phyloP scores from a whole-genome alignment of 176 grass and related monocot species.

The Oropetium thomaeum region DNA sequence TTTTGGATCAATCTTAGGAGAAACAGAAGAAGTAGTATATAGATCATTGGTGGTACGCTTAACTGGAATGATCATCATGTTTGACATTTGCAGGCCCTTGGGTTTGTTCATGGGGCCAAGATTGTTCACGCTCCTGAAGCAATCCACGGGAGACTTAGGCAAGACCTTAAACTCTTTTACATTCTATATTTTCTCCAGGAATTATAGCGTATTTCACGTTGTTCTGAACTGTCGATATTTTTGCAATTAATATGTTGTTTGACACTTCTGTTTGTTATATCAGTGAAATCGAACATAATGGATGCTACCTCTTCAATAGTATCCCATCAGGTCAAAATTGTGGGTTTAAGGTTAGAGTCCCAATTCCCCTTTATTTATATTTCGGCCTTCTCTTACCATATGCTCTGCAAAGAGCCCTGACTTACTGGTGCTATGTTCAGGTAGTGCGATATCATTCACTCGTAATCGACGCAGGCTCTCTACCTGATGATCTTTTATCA shows the following conservation, averaged over 20 bases:
- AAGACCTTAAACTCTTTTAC: constrained; percentile 10
- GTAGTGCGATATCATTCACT: constrained; percentile 97
- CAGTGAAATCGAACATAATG: constrained; percentile 90
- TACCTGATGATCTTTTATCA: constrained; percentile 68
- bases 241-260: not conserved
- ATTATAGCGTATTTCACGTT: not conserved
- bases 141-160: constrained; percentile 89
- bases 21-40: not conserved
- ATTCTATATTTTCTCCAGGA: not conserved
- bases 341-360: constrained; percentile 78
- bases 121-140: constrained; percentile 82
- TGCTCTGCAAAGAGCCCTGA: not conserved
- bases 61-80: not conserved
- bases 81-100: constrained; percentile 62
- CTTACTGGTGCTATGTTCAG: constrained; percentile 41
- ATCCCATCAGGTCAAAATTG: constrained; percentile 87
- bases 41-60: not conserved
- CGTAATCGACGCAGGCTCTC: constrained; percentile 61
- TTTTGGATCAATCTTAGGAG: not conserved
- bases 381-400: not conserved
- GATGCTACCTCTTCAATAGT: constrained; percentile 57
- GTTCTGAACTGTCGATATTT: not conserved
- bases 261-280: constrained; percentile 3
- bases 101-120: constrained; percentile 85
- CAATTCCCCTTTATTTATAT: not conserved